phyloP scores from a whole-genome alignment of 371 early-diverging fungal genomes.

The Amoeboradix gromovi region DNA sequence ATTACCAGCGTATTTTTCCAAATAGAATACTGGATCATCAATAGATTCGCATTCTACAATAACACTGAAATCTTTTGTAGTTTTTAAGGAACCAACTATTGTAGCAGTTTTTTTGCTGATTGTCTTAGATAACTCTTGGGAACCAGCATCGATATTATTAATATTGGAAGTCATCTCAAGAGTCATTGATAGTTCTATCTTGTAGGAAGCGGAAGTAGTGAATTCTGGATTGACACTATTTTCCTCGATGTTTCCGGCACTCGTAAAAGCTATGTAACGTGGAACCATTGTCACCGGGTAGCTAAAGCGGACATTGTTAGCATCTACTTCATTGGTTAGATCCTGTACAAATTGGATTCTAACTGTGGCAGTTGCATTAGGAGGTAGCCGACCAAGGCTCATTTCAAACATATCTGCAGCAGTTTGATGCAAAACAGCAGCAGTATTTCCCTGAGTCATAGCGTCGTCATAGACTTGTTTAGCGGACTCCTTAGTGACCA shows the following conservation, averaged over 20 bases:
- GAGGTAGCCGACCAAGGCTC: constrained; percentile 11
- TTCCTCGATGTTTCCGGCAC: background rate
- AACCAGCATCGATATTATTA: background rate
- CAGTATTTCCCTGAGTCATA: constrained; percentile 6
- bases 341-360: constrained; percentile 14
- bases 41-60: background rate
- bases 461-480: constrained; percentile 7
- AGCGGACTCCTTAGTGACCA: constrained; percentile 9
- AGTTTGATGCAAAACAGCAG: constrained; percentile 10
- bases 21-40: constrained; percentile 2
- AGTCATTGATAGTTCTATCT: constrained; percentile 3
- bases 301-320: constrained; percentile 14
- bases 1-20: constrained; percentile 4
- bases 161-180: constrained; percentile 3
- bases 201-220: constrained; percentile 2
- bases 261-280: constrained; percentile 9
- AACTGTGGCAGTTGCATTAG: constrained; percentile 6
- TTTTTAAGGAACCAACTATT: background rate
- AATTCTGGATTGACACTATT: background rate
- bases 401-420: constrained; percentile 12
- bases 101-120: constrained; percentile 2
- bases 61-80: background rate
- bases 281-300: constrained; percentile 12
- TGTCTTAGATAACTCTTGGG: constrained; percentile 6
- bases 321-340: constrained; percentile 12